These are phyloP conservation scores for Drechslera avenae DNA, from an alignment of 2,329 filamentous ascomycete species.

Conservation along the genomic window DNA sequence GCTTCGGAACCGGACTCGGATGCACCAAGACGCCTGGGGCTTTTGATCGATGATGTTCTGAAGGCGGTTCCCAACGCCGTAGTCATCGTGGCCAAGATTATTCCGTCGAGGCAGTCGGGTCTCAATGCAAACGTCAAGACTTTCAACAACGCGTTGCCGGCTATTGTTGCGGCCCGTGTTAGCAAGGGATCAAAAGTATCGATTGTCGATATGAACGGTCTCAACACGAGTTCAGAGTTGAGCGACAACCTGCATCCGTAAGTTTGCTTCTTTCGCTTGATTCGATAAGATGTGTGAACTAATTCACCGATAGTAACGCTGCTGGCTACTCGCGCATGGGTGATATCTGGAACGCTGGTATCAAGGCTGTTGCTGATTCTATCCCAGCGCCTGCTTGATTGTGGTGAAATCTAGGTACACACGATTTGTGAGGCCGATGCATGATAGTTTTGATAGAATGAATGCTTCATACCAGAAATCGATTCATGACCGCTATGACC, in stretches of 20 bases:
- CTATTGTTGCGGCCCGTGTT: constrained; percentile 26
- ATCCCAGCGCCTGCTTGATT: constrained; percentile 6
- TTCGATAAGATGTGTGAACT: neutral
- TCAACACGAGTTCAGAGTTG: constrained; percentile 22
- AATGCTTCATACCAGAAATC: too few relatives aligned
- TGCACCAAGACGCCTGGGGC: constrained; percentile 43
- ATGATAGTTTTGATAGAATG: too few relatives aligned
- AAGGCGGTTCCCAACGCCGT: constrained; percentile 37
- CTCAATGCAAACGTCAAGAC: constrained; percentile 23
- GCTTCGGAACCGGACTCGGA: constrained; percentile 24
- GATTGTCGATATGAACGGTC: constrained; percentile 33
- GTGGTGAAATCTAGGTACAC: too few relatives aligned
- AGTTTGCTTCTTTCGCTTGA: neutral
- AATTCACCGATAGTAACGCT: constrained; percentile 19
- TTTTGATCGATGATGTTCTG: constrained; percentile 43
- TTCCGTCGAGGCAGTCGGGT: constrained; percentile 22
- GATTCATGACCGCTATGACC: too few relatives aligned
- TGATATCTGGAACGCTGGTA: constrained; percentile 30
- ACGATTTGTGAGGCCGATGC: too few relatives aligned
- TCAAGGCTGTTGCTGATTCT: constrained; percentile 12
- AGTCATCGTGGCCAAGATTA: constrained; percentile 48
- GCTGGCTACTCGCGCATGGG: constrained; percentile 41
- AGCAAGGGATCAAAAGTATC: constrained; percentile 31
- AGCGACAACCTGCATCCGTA: constrained; percentile 37
- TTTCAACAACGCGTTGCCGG: constrained; percentile 35